phyloP scores from a whole-genome alignment of 345 rosid genomes.

The Eucalyptus marginata region DNA sequence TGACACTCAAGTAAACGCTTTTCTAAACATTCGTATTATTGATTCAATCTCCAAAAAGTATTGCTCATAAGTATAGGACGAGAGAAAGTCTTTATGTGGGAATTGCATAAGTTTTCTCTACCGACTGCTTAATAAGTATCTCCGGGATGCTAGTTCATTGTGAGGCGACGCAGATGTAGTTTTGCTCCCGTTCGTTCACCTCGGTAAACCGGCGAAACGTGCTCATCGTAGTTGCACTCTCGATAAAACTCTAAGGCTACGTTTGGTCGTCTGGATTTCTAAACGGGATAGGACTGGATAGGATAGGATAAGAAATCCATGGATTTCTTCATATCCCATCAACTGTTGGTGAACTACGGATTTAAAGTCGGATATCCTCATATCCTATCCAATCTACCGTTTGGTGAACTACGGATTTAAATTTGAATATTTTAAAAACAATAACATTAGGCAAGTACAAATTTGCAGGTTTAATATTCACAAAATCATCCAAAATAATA shows the following conservation, averaged over 20 bases:
- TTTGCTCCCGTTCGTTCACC: neutral
- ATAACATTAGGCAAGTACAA: no score
- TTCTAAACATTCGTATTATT: neutral
- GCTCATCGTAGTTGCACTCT: neutral
- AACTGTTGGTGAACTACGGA: no score
- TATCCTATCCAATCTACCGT: no score
- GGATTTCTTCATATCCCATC: no score
- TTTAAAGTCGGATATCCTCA: no score
- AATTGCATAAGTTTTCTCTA: neutral
- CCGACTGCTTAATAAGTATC: neutral
- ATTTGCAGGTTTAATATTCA: no score
- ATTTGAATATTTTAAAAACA: no score
- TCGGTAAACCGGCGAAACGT: neutral
- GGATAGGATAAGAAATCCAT: no score
- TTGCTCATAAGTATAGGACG: neutral
- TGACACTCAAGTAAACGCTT: neutral
- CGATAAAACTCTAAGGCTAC: neutral
- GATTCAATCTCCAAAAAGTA: neutral
- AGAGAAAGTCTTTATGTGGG: neutral
- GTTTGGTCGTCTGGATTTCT: no score
- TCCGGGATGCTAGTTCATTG: neutral
- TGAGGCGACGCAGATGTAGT: neutral
- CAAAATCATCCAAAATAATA: no score
- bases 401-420: no score
- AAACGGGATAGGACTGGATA: no score